phyloP scores from a whole-genome alignment of 495 filamentous ascomycete genomes.

The Aspergillus incahuasiensis region DNA sequence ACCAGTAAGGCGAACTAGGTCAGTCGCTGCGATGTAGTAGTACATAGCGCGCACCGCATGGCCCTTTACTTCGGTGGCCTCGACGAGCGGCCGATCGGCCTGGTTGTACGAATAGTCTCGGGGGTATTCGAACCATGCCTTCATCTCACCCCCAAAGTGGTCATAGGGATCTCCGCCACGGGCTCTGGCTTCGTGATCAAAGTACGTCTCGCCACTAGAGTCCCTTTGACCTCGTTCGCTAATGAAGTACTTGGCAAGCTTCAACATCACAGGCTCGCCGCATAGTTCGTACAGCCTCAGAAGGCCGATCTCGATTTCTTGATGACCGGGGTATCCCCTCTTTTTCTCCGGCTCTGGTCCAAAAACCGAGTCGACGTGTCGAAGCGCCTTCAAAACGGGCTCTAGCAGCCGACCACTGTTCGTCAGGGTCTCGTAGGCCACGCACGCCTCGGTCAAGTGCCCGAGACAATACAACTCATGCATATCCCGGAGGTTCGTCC shows the following conservation, averaged over 20 bases:
- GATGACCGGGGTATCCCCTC: constrained; percentile 57
- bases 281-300: constrained; percentile 50
- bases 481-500: constrained; percentile 55
- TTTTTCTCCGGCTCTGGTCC: constrained; percentile 45
- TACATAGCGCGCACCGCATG: constrained; percentile 60
- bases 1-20: constrained; percentile 25
- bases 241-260: constrained; percentile 52
- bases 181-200: constrained; percentile 9
- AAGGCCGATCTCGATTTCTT: constrained; percentile 55
- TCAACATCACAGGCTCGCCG: constrained; percentile 39
- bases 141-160: constrained; percentile 6
- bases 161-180: constrained; percentile 6
- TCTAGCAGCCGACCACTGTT: constrained; percentile 46
- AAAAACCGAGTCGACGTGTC: constrained; percentile 46
- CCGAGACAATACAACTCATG: constrained; percentile 55
- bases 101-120: constrained; percentile 8
- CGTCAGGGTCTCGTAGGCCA: constrained; percentile 49
- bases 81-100: constrained; percentile 31
- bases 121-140: constrained; percentile 6
- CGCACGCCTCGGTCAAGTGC: constrained; percentile 56
- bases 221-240: constrained; percentile 49
- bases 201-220: constrained; percentile 13
- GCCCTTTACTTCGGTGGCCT: constrained; percentile 53
- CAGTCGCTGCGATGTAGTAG: constrained; percentile 38
- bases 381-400: constrained; percentile 51